Conservation (phyloP, 202 grass and related monocot genomes). For the Musa balbisiana region DNA sequence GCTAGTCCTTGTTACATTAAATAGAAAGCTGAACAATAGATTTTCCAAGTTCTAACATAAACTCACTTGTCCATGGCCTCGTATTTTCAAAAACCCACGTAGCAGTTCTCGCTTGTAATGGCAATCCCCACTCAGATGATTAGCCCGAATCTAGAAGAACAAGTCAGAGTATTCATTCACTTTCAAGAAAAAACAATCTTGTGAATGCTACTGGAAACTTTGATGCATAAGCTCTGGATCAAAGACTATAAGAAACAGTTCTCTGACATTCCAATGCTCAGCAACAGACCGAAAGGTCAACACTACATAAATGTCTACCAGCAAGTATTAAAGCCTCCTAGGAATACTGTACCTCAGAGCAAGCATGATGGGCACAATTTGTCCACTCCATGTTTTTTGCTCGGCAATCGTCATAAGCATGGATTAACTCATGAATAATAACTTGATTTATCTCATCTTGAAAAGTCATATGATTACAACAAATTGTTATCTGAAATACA, state of each 20-base stretch:
- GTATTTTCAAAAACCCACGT: constrained; percentile 83
- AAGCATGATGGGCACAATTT: constrained; percentile 95
- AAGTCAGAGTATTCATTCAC: constrained; percentile 21
- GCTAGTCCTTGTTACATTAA: not conserved
- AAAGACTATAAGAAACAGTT: not conserved
- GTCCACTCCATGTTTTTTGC: constrained; percentile 71
- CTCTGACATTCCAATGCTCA: not conserved
- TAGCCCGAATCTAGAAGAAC: constrained; percentile 70
- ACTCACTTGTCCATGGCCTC: constrained; percentile 87
- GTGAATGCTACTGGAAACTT: not conserved
- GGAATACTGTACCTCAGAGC: constrained; percentile 64
- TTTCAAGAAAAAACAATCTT: not conserved
- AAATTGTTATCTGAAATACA: constrained; percentile 65
- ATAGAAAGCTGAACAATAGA: not conserved
- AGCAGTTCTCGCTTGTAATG: constrained; percentile 87
- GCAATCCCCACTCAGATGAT: constrained; percentile 90
- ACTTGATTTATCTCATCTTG: constrained; percentile 74
- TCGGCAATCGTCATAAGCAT: constrained; percentile 88
- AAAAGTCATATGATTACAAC: constrained; percentile 49
- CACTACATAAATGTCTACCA: not conserved
- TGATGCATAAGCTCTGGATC: not conserved
- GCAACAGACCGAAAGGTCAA: not conserved
- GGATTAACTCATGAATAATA: constrained; percentile 80
- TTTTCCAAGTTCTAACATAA: constrained; percentile 11
- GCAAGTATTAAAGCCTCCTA: too few species aligned